These are phyloP conservation scores for Nemania serpens DNA, from an alignment of 2,329 filamentous ascomycete genomes.

Conservation along the genomic window DNA sequence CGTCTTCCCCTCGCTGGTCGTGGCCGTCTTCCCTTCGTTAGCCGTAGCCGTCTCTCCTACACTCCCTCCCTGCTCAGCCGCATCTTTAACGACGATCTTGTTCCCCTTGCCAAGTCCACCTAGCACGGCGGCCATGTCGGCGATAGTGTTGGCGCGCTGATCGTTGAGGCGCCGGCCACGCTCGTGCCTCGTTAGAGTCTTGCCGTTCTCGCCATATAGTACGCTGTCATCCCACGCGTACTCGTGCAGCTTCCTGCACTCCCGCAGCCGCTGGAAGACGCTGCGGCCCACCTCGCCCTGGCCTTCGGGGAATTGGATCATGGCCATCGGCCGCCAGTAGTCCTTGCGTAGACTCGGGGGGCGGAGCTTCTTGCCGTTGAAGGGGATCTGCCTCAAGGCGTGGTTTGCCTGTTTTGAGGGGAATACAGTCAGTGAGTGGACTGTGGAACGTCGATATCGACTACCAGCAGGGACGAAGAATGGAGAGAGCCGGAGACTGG, in stretches of 20 bases:
- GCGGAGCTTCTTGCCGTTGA: conserved; percentile 70
- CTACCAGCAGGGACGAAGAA: too few relatives aligned
- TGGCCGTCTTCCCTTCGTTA: background rate
- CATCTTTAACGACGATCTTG: conserved; percentile 45
- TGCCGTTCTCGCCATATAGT: conserved; percentile 44
- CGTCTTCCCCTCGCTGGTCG: conserved; percentile 5
- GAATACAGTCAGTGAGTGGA: background rate
- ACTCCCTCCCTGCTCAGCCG: background rate
- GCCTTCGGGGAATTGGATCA: conserved; percentile 61
- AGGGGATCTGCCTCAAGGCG: conserved; percentile 48
- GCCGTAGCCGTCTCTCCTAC: background rate
- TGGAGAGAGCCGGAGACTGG: too few relatives aligned
- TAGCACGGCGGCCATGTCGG: conserved; percentile 66
- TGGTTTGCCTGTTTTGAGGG: conserved; percentile 29
- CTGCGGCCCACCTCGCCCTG: conserved; percentile 59
- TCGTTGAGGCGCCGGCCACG: conserved; percentile 60
- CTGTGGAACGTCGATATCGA: too few relatives aligned
- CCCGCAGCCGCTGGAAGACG: conserved; percentile 66
- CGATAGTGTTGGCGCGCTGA: conserved; percentile 65
- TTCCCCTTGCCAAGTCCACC: conserved; percentile 57
- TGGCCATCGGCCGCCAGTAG: conserved; percentile 66
- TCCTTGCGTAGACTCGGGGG: conserved; percentile 68
- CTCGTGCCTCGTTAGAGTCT: conserved; percentile 44
- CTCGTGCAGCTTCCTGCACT: conserved; percentile 67
- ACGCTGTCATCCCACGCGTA: conserved; percentile 61